Evolutionary conservation across 2,329 filamentous ascomycete species (phyloP), one percentile per base, ranked within the genome.

Genomic region (Aspergillus awamori): DNA sequence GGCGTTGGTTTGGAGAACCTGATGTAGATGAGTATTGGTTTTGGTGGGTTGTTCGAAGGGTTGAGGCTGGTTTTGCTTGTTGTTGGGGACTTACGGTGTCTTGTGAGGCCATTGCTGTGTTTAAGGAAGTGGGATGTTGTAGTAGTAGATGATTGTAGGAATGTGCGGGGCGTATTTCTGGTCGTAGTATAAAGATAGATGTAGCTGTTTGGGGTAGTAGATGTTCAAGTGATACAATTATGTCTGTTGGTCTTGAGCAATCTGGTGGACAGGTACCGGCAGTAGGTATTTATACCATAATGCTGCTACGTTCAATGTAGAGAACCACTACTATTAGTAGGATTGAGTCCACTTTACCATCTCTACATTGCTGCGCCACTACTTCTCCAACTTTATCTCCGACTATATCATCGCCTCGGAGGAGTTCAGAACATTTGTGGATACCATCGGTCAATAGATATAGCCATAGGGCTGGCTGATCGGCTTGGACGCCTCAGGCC

Each of bases 1-100:
- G 7, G 62, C 62, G 22, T 51, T 43, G 17, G 47, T 8, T 60
- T 63, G 59, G 43, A 61, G 53, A 13, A 20, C 38, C 56, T 65
- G 24, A 15, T 5, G 53, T 24, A 28, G n/a, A 10, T 38, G 11
- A 3, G 28, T 30, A 11, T 30, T 30, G 10, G 28, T 0, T 30
- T 11, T 6, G 36, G 17, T 24, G 22, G 10, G 3, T 22, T 6
- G 39, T 4, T 6, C 10, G 39, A 28, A 15, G 39, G 22, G 1
- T 5, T 43, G 53, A 13, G 28, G 36, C 17, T 6, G 22, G 52
- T 2, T 11, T 36, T 4, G 30, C n/a, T n/a, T 33, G 36, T 26
- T 22, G 24, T 24, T 33, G 15, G 1, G n/a, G 15, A 56, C 53
- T 56, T 47, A 47, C 53, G n/a, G 28, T 49, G 45, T 49, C 45